Evolutionary conservation across 805 yeast species (phyloP), one percentile per base, ranked within the genome.

Genomic region (Sugiyamaella lignohabitans): DNA sequence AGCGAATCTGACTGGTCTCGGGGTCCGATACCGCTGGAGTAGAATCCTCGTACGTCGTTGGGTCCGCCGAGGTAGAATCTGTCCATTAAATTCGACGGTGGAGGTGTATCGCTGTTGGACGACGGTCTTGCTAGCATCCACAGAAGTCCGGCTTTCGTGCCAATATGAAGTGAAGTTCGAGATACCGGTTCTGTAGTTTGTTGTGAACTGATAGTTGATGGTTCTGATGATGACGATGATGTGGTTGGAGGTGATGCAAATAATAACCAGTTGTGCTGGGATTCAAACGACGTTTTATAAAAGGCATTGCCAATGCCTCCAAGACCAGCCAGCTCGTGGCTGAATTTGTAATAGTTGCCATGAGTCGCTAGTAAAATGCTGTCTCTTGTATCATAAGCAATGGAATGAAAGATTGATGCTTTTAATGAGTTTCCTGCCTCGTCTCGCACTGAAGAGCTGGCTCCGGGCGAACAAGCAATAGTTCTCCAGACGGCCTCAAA

Each of bases 31-130:
- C 86, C 78, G 67, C 82, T 82, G 45, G 74, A 68, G 29, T 76
- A 71, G 59, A 84, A 86, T 1, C 89, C 87, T 48, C 84, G 71
- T 23, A 87, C 78, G 45, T 82, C 83, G 46, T 79, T 74, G 11
- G 80, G 76, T 0, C 96, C 96, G 16, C 96, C 95, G 39, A 85
- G 70, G 58, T 81, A 86, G 61, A 89, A 91, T 53, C 85, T 75
- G 63, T 91, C 98, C 59, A 82, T 74, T 24, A 82, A 59, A 57
- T 84, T 89, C 1, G 85, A 46, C n/a, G 32, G n/a, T 6, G 38
- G 21, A 19, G 38, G 38, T 27, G 32, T 8, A 8, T 27, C 14
- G 14, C 14, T 27, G 14, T 27, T 14, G 6, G 17, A 18, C 23
- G 18, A 37, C 38, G 36, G 43, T 8, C 53, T 43, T 19, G 56